These are phyloP conservation scores for Malus hybrid DNA, from an alignment of 331 rosid species.

Conservation along the genomic window DNA sequence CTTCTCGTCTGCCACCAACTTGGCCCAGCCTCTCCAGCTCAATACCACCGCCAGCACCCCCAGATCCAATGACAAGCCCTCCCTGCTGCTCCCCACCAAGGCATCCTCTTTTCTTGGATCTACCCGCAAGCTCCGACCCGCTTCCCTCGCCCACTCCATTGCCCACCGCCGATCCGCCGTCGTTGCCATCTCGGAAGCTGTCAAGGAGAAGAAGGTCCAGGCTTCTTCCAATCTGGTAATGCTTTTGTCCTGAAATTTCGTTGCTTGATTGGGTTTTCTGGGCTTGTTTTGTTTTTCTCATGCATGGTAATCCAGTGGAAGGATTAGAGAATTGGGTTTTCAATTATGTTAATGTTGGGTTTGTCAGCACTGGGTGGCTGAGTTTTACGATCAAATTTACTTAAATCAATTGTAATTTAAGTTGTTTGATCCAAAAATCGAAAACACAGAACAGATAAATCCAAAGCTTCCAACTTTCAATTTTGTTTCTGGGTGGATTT, in stretches of 20 bases:
- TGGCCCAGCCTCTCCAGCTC: conserved; percentile 48
- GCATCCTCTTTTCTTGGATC: conserved; percentile 68
- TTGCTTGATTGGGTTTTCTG: neutral
- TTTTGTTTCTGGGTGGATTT: neutral
- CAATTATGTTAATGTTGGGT: neutral
- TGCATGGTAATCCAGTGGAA: neutral
- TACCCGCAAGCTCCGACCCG: conserved; percentile 43
- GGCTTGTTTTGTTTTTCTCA: neutral
- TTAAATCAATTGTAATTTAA: neutral
- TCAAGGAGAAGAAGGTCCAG: conserved; percentile 45
- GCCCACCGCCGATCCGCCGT: conserved; percentile 42
- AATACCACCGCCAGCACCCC: conserved; percentile 32
- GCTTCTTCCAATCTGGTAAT: conserved; percentile 57
- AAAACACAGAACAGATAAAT: neutral
- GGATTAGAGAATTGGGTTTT: neutral
- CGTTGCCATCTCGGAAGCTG: conserved; percentile 59
- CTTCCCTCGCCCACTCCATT: conserved; percentile 18
- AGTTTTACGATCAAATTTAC: conserved; percentile 9
- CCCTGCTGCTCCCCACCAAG: conserved; percentile 24
- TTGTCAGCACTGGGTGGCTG: conserved; percentile 1
- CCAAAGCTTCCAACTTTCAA: conserved; percentile 9
- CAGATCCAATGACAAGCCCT: conserved; percentile 68
- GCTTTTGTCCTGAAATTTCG: neutral
- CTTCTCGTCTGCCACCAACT: conserved; percentile 43
- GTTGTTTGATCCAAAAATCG: conserved; percentile 2